Evolutionary conservation across 441 rosid species (phyloP).

Genomic region (Manihot esculenta): DNA sequence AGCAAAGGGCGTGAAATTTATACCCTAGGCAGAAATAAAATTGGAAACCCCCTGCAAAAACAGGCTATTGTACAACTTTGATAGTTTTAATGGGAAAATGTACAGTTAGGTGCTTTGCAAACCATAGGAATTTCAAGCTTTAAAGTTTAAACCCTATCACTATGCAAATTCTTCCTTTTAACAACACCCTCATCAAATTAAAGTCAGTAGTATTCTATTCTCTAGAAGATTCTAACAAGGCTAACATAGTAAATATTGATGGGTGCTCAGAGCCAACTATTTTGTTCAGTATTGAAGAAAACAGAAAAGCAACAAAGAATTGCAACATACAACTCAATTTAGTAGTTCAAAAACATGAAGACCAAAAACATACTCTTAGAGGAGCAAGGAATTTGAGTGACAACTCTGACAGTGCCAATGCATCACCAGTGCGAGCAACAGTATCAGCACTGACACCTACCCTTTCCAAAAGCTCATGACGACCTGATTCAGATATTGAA

Average conservation of each 20-base stretch:
- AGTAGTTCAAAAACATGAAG: conserved; percentile 2
- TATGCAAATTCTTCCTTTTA: neutral
- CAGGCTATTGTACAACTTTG: neutral
- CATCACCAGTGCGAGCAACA: conserved; percentile 61
- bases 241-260: neutral
- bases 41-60: conserved; percentile 8
- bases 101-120: neutral
- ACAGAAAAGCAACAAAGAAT: neutral
- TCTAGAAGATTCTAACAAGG: neutral
- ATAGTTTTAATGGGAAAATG: neutral
- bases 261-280: neutral
- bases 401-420: conserved; percentile 63
- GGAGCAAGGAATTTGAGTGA: conserved; percentile 69
- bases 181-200: neutral
- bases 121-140: neutral
- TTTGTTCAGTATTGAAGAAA: neutral
- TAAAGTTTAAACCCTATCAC: conserved; percentile 1
- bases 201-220: neutral
- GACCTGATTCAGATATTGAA: conserved; percentile 38
- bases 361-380: conserved; percentile 47
- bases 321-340: neutral
- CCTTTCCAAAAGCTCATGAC: conserved; percentile 65
- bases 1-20: neutral
- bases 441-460: conserved; percentile 61
- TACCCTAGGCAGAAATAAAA: neutral